phyloP scores from a whole-genome alignment of 768 basidiomycete genomes.

The Pleurotus djamor region DNA sequence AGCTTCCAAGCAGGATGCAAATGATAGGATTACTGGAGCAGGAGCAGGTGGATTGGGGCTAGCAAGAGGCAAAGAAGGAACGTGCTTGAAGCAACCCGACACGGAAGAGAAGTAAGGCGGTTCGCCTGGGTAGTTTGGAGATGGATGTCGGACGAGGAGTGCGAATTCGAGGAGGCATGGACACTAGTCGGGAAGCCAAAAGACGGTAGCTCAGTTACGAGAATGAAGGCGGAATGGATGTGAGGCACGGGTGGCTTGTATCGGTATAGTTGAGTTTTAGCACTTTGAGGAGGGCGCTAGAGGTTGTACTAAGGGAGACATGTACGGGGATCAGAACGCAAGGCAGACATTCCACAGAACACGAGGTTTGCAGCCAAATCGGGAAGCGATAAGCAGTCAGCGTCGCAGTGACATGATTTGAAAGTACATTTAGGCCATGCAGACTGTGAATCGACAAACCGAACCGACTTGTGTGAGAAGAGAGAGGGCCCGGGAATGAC shows the following conservation, averaged over 20 bases:
- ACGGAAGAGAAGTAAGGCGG: background rate
- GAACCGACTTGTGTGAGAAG: no score
- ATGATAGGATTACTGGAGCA: background rate
- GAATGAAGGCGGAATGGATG: constrained; percentile 1
- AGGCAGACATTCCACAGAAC: background rate
- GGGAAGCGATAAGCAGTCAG: background rate
- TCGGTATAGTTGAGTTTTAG: background rate
- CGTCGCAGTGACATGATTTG: no score
- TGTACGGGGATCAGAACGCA: background rate
- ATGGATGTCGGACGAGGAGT: background rate
- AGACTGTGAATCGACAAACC: no score
- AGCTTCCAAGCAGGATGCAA: no score
- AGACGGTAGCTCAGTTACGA: background rate
- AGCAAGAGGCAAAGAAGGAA: background rate
- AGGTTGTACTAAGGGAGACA: no score
- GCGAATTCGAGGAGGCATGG: background rate
- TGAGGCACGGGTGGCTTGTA: background rate
- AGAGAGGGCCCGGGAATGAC: no score
- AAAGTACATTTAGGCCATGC: no score
- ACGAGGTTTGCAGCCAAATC: background rate
- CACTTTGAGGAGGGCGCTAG: no score
- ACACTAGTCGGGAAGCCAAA: background rate
- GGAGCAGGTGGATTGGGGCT: constrained; percentile 1
- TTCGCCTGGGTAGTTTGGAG: background rate
- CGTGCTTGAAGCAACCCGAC: background rate